Base-by-base conservation (phyloP, 1,284 basidiomycete species). In the Tilletia walkeri region DNA sequence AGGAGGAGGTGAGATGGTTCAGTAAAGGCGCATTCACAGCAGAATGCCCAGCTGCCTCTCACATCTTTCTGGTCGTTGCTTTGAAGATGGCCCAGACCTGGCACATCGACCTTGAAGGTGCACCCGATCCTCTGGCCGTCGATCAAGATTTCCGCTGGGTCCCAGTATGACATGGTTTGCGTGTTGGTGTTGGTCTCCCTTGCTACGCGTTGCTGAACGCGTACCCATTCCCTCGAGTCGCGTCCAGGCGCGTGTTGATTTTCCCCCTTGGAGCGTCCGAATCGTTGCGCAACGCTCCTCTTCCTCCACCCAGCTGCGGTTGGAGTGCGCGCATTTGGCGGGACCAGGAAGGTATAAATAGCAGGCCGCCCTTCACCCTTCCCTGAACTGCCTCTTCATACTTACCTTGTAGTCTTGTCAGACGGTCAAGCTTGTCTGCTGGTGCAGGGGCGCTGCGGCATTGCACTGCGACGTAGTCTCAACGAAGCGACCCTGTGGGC, bases 61-160 rank as follows among this genome's bases (percentile, higher is more conserved):
- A 69, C 63, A 56, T 81, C 71, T 48, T 69, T 71, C 68, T 80
- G 75, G 67, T 76, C 76, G 50, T 67, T 73, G 18, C 73, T 75
- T 53, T 79, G 73, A 34, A 83, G 77, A 68, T 82, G 79, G 16
- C 78, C 77, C 45, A 83, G 75, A 56, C 80, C 79, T 45, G 81
- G 82, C 30, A 81, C 80, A 47, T 81, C 76, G 34, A 78, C 69
- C 54, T 75, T 72, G 72, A 83, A 81, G 2, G 74, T 74, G 72
- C 80, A 82, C 38, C 80, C 80, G 12, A 83, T 68, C 53, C 73
- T 73, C 67, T 78, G 70, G 30, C 73, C 72, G 70, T 83, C 81
- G 38, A 77, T 75, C 18, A 83, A 41, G 59, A 83, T 80, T 53
- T 72, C 72, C 61, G 79, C 78, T 24, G 80, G 66, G 63, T 75